Evolutionary conservation across 352 stramenopile species (phyloP), one percentile per base, ranked within the genome.

Genomic region (Aphanomyces cochlioides): DNA sequence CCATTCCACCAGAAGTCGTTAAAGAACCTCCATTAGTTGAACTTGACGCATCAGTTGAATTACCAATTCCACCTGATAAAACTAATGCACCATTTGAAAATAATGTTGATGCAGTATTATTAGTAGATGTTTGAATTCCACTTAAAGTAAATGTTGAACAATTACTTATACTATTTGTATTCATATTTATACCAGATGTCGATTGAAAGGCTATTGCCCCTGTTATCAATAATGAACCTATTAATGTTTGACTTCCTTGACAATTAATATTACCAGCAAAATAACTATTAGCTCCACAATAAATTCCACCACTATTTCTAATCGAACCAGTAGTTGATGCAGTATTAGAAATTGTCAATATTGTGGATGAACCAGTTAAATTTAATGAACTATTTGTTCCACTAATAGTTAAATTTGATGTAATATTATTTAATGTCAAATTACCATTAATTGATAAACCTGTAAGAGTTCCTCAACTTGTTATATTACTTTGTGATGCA

Each of bases 1-100:
- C 36, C 36, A 58, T 36, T 36, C 45, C 45, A 19, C 45, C 45
- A 53, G 45, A 15, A 53, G 45, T 53, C 2, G 45, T 53, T n/a
- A 53, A n/a, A n/a, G 50, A 58, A 58, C 50, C 50, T 37, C 50
- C 50, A 36, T 58, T 58, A 19, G 50, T 58, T 37, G 15, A 37
- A 36, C 50, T 58, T 36, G 50, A 36, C 36, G 50, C 50, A 58
- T 58, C 50, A 3, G 50, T 58, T 36, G 50, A 37, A 58, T 58
- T 58, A 36, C 50, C 17, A 37, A 58, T 58, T 58, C 19, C 19
- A 36, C 50, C 50, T 58, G 17, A 17, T 36, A 28, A 19, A 17
- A 58, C 36, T 19, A 58, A 58, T 36, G 50, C 43, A 50, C 43
- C 43, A 50, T 12, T 50, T 50, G 43, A 50, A 50, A 50, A 50